Evolutionary conservation across 2,329 filamentous ascomycete species (phyloP).

Genomic region (Emericellopsis cladophorae): DNA sequence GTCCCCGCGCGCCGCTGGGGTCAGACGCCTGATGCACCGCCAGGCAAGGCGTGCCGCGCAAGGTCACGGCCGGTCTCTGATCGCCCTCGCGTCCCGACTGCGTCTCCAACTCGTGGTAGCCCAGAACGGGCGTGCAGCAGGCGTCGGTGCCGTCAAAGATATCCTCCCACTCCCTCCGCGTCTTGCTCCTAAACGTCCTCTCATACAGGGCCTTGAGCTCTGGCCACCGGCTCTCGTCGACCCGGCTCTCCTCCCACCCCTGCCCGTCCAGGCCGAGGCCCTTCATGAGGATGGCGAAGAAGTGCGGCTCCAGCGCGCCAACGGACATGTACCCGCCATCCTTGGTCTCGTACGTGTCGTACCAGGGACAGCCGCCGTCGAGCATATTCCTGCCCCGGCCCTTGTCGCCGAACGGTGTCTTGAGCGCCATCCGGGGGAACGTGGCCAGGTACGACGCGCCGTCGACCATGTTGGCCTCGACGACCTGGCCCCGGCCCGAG

Average conservation of each 20-base stretch:
- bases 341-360: constrained; percentile 76
- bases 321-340: constrained; percentile 75
- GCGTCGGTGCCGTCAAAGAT: constrained; percentile 88
- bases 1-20: constrained; percentile 35
- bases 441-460: constrained; percentile 67
- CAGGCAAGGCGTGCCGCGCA: constrained; percentile 57
- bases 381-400: constrained; percentile 65
- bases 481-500: constrained; percentile 68
- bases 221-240: constrained; percentile 55
- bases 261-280: constrained; percentile 48
- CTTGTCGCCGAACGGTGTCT: constrained; percentile 47
- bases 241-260: constrained; percentile 37
- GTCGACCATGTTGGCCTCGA: constrained; percentile 96
- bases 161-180: constrained; percentile 67
- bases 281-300: constrained; percentile 57
- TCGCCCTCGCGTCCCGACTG: constrained; percentile 52
- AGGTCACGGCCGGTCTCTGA: constrained; percentile 56
- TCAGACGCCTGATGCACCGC: constrained; percentile 34
- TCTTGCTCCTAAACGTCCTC: constrained; percentile 53
- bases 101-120: constrained; percentile 56
- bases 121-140: constrained; percentile 80
- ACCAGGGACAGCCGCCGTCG: constrained; percentile 79
- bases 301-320: constrained; percentile 82
- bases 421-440: constrained; percentile 58
- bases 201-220: constrained; percentile 50